Conservation (phyloP, 2,329 filamentous ascomycete genomes). For the Aspergillus felis region DNA sequence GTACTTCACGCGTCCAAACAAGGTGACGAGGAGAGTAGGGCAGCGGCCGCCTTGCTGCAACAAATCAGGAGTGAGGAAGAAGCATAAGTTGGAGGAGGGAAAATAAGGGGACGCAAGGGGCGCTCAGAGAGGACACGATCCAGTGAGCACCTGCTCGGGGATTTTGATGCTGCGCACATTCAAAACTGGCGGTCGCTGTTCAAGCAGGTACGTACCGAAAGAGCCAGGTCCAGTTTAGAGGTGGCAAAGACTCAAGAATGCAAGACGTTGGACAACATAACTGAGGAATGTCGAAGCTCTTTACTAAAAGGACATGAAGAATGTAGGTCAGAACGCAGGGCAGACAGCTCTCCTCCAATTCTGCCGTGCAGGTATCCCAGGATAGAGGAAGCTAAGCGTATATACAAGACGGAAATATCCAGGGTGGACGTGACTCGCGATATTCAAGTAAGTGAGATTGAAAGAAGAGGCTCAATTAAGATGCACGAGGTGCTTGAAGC, state of each 20-base stretch:
- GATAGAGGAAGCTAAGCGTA: conserved; percentile 15
- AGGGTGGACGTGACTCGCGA: conserved; percentile 10
- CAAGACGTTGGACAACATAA: conserved; percentile 20
- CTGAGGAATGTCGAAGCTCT: conserved; percentile 31
- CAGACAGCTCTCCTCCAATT: conserved; percentile 4
- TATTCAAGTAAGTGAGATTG: conserved; percentile 14
- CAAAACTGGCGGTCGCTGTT: conserved; percentile 14
- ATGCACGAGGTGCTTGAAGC: conserved; percentile 24
- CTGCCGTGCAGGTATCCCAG: conserved; percentile 15
- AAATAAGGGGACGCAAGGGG: conserved; percentile 32
- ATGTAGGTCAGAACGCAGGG: conserved; percentile 24
- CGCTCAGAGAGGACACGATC: conserved; percentile 29
- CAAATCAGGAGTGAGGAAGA: conserved; percentile 37
- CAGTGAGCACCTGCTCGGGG: conserved; percentile 34
- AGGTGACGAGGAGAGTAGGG: conserved; percentile 26
- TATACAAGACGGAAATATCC: conserved; percentile 14
- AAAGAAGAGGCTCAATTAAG: conserved; percentile 16
- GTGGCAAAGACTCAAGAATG: conserved; percentile 37
- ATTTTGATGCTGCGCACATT: conserved; percentile 28
- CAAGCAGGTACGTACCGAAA: conserved; percentile 22
- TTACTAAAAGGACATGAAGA: conserved; percentile 25
- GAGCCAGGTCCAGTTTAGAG: conserved; percentile 17
- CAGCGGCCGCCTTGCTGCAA: conserved; percentile 30
- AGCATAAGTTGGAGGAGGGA: conserved; percentile 27
- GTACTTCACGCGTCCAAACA: conserved; percentile 29